Evolutionary conservation across 768 basidiomycete genomes (phyloP).

Genomic region (Boletellus emodensis): DNA sequence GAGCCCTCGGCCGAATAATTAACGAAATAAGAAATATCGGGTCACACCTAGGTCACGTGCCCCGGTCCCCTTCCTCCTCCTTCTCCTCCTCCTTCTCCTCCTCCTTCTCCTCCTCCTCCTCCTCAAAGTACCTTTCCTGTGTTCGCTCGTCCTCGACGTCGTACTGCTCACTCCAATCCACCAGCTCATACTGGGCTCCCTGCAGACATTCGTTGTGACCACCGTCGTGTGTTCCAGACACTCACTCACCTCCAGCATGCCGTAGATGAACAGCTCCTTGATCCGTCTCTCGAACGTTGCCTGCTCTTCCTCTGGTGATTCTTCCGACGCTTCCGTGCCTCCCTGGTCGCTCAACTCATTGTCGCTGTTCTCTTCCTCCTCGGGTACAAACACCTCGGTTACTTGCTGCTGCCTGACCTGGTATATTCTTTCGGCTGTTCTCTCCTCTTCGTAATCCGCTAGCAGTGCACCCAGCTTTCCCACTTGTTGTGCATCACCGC

Average conservation of each 20-base stretch:
- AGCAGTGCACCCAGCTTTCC: slow-evolving; percentile 67
- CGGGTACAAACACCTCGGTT: slow-evolving; percentile 47
- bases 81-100: slow-evolving; percentile 66
- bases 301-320: slow-evolving; percentile 48
- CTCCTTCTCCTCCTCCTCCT: slow-evolving; percentile 65
- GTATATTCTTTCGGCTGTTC: slow-evolving; percentile 61
- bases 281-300: slow-evolving; percentile 55
- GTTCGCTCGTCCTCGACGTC: slow-evolving; percentile 58
- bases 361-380: slow-evolving; percentile 63
- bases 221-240: neutral
- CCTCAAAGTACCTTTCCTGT: slow-evolving; percentile 74
- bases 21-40: slow-evolving; percentile 7
- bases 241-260: slow-evolving; percentile 63
- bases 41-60: slow-evolving; percentile 15
- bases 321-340: slow-evolving; percentile 31
- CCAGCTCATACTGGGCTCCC: slow-evolving; percentile 64
- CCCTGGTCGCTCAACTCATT: slow-evolving; percentile 22
- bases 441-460: slow-evolving; percentile 73
- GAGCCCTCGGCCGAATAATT: slow-evolving; percentile 10
- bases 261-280: slow-evolving; percentile 73
- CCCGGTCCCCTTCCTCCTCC: slow-evolving; percentile 41
- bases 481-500: slow-evolving; percentile 49
- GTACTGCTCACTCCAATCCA: slow-evolving; percentile 74
- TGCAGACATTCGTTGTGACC: slow-evolving; percentile 26
- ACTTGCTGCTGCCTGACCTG: slow-evolving; percentile 38